Base-by-base conservation (phyloP, 352 stramenopile genomes). In the Phytophthora europaea region DNA sequence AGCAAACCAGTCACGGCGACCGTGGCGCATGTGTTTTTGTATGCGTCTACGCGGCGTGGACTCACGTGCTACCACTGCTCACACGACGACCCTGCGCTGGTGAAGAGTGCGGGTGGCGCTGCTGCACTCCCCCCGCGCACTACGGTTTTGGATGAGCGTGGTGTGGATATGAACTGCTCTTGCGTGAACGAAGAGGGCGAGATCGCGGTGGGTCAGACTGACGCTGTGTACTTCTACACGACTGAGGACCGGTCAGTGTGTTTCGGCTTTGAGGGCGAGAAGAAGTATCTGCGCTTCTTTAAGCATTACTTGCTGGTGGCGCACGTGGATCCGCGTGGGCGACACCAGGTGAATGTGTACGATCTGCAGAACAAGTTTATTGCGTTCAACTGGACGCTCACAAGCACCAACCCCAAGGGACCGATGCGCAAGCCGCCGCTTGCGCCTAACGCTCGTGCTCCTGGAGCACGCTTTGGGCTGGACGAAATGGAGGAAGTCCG, bases 291-390 rank as follows among this genome's bases (percentile, higher is more conserved):
- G 54, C 68, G 85, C 57, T 97, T 97, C 55, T 97, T 97, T 76
- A 97, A 97, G 72, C 90, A 97, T 59, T 97, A 97, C 56, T 43
- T 96, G 56, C 62, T 95, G 10, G 90, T 97, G 1, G 89, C 88
- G 2, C 90, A 97, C 54, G 88, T 95, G 26, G 90, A 97, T 26
- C 85, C 90, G 7, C 87, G 89, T 54, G 87, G 88, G 2, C 88
- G 92, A 12, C 88, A 96, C 63, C 89, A 96, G 62, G 83, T 97
- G 65, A 97, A 97, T 65, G 85, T 97, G 34, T 98, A 98, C 78
- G 93, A 98, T 66, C 70, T 98, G 34, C 84, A 94, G 58, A 98
- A 98, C 78, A 98, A 98, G 72, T 97, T 97, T 38, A 96, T 98
- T 40, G 93, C 91, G 13, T 98, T 98, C 76, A 97, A 98, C 71